Base-by-base conservation (phyloP, 78 protist species). In the Diacronema lutheri region DNA sequence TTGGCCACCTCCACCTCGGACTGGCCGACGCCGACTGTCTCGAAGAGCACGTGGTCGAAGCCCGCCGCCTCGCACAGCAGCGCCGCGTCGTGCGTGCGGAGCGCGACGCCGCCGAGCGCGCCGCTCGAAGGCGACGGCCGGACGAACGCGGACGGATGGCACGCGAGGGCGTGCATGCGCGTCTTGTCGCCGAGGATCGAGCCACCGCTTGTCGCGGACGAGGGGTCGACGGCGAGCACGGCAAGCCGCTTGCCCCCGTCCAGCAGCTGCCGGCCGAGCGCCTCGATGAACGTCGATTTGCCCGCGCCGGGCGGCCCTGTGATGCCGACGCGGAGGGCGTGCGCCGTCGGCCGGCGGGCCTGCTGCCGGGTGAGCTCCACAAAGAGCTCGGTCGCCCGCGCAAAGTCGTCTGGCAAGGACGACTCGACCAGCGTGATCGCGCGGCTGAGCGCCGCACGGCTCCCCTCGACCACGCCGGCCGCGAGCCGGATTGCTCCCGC, bases 21-120 rank as follows among this genome's bases (percentile, higher is more conserved):
- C 87, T 98, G 99, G 23, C 99, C 99, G 26, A 97, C 99, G 1
- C 99, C 99, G n/a, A 98, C 99, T 5, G 99, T 98, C 72, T 98
- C 99, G 13, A 98, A 88, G 20, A 98, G 41, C 38, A 93, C 62
- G 10, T 91, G 86, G 60, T 97, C 95, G 76, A 83, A 95, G 29
- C 84, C 86, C 6, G 78, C 90, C n/a, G 87, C 87, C 66, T 97
- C 99, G 81, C 97, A 95, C 46, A 97, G 89, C 25, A 78, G 78
- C 23, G 92, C 89, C 0, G 93, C 89, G 19, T 97, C 99, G n/a
- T 86, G 78, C 2, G 98, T 96, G 55, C 66, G 50, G 3, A 81
- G 90, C 23, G 96, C 86, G 57, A 87, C 69, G 76, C 88, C 92
- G 25, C 97, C 97, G 46, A 95, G 92, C 1, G 92, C 58, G 20